Evolutionary conservation across 805 yeast genomes (phyloP).

Genomic region (Yamadazyma sp.): DNA sequence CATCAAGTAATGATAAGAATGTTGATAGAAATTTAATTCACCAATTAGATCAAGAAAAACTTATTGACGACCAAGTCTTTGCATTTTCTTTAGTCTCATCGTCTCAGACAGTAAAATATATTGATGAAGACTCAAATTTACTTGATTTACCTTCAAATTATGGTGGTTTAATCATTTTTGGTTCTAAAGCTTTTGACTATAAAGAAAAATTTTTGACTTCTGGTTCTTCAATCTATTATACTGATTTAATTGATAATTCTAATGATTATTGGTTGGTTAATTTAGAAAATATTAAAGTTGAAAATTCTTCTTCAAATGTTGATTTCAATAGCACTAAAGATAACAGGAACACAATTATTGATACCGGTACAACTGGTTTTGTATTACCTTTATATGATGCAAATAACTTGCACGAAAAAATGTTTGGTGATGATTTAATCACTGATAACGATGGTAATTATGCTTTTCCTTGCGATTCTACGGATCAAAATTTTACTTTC

Average conservation of each 20-base stretch:
- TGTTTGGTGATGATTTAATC: constrained; percentile 46
- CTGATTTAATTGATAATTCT: constrained; percentile 29
- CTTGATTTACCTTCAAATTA: constrained; percentile 27
- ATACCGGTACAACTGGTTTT: constrained; percentile 66
- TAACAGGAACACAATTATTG: constrained; percentile 48
- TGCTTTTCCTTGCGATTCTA: constrained; percentile 56
- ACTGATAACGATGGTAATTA: constrained; percentile 58
- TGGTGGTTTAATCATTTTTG: constrained; percentile 27
- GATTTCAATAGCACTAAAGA: constrained; percentile 15
- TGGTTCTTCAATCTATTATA: constrained; percentile 38
- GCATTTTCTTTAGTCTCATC: constrained; percentile 21
- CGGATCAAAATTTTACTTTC: constrained; percentile 35
- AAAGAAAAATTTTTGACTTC: constrained; percentile 13
- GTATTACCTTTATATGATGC: constrained; percentile 58
- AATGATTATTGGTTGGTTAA: constrained; percentile 52
- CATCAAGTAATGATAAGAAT: constrained; percentile 39
- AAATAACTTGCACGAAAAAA: constrained; percentile 37
- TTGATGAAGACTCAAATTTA: constrained; percentile 19
- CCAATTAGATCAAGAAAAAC: constrained; percentile 30
- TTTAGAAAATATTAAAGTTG: constrained; percentile 35
- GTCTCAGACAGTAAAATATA: constrained; percentile 14
- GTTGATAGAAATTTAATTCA: constrained; percentile 36
- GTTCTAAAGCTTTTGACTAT: constrained; percentile 16
- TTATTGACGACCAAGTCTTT: constrained; percentile 39
- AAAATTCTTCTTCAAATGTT: constrained; percentile 7